phyloP scores from a whole-genome alignment of 257 asterid genomes.

The Anisodus tanguticus region DNA sequence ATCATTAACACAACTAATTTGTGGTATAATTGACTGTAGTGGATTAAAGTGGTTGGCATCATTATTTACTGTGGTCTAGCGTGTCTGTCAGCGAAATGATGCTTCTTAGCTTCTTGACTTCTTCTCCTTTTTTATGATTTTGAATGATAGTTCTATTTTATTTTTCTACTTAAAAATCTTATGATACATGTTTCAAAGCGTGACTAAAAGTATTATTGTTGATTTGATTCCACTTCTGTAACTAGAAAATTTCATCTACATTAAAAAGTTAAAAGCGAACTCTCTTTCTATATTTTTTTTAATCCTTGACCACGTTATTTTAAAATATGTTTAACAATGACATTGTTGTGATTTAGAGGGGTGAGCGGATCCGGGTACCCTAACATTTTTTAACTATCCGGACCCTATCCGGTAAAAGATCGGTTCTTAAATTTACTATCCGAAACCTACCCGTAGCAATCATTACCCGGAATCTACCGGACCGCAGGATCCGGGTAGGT shows the following conservation, averaged over 20 bases:
- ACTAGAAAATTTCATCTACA: neutral
- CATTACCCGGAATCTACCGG: no score
- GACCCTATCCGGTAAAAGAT: no score
- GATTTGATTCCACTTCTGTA: constrained; percentile 7
- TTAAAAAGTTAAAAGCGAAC: neutral
- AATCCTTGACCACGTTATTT: neutral
- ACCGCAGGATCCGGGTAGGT: no score
- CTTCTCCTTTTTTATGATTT: constrained; percentile 1
- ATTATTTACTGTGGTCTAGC: constrained; percentile 14
- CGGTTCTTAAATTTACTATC: no score
- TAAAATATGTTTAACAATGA: neutral
- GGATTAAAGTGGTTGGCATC: constrained; percentile 30
- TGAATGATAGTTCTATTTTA: neutral
- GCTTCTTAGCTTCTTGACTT: neutral
- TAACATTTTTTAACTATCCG: no score
- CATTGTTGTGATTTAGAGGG: neutral
- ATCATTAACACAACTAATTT: neutral
- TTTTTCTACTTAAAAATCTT: no score
- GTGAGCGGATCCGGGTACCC: no score
- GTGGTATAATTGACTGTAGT: constrained; percentile 27
- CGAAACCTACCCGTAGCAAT: no score
- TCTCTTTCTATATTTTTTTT: neutral
- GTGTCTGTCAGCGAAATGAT: constrained; percentile 14
- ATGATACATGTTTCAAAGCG: neutral
- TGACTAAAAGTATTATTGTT: neutral